Base-by-base conservation (phyloP, 2,329 filamentous ascomycete genomes). In the Leptoxyphium fumago region DNA sequence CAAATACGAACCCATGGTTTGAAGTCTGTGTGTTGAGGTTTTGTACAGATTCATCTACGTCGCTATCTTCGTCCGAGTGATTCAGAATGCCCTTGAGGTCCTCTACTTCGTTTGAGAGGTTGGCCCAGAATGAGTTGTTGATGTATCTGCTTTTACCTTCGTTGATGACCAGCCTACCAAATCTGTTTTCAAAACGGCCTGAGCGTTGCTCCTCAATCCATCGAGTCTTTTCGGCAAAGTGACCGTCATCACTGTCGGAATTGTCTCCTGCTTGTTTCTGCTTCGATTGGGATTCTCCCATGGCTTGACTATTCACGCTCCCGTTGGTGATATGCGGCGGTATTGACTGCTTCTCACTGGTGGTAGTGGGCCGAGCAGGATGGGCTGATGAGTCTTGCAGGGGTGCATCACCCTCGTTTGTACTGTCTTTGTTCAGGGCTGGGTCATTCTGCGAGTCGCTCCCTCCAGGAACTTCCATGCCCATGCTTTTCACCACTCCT, bases 41-140 rank as follows among this genome's bases (percentile, higher is more conserved):
- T 13, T 40, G 14, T 11, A 5, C 21, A 40, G 38, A 18, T 13
- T 13, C 13, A 1, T 71, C 68, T 15, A 74, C 73, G 15, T 71
- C 76, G n/a, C 82, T 78, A 26, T 77, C 74, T 21, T 75, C 73
- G 29, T 69, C 72, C 2, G 71, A 68, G 17, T 82, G 77, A 2
- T 78, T 78, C 2, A 80, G 64, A 13, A 79, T 73, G 48, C 75
- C 70, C 51, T 75, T 75, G 51, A 80, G 65, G 53, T 80, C 75
- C 56, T 78, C 74, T 15, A 80, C 71, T 70, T 87, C 82, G 43
- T 85, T 82, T 47, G 79, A 83, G 42, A 88, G 69, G 48, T 75
- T 83, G 15, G 80, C 76, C 81, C 81, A 86, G 55, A 87, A 84
- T 6, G 75, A 80, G 58, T 77, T 84, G 64, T 80, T 84, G 51